Evolutionary conservation across 148 eudicot species (phyloP).

Genomic region (Camellia granthamiana): DNA sequence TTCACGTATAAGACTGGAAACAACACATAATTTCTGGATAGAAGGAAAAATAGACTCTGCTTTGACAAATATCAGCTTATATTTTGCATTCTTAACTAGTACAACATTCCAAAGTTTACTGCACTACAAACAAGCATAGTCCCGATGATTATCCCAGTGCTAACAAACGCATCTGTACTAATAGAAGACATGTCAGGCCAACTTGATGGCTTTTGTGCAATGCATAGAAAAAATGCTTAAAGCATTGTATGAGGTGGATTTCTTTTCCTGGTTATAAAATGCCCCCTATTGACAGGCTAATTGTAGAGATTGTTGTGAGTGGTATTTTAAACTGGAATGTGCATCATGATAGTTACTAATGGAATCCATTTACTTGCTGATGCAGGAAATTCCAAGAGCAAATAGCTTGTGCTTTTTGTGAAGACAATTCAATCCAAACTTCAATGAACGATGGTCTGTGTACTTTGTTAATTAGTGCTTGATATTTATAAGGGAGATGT

Average conservation of each 20-base stretch:
- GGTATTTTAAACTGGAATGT: neutral
- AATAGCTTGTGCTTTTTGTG: slow-evolving; percentile 14
- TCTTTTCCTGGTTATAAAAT: neutral
- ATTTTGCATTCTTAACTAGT: neutral
- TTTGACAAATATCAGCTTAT: neutral
- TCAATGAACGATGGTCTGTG: slow-evolving; percentile 42
- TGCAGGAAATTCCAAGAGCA: slow-evolving; percentile 63
- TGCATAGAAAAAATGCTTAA: neutral
- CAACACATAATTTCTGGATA: neutral
- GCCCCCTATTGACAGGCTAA: neutral
- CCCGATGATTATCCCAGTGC: neutral
- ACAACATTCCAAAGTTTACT: neutral
- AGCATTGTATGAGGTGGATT: neutral
- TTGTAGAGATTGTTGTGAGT: neutral
- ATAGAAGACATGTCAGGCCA: neutral
- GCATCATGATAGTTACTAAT: neutral
- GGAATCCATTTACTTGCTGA: slow-evolving; percentile 2
- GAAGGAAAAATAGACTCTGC: neutral
- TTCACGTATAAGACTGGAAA: neutral
- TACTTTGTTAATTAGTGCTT: neutral
- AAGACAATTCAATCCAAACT: slow-evolving; percentile 25
- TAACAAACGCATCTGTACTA: neutral
- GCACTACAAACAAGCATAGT: neutral
- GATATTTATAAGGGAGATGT: neutral
- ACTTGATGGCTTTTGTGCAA: neutral